Conservation (phyloP, 2,329 filamentous ascomycete species). For the Fusarium sp. region DNA sequence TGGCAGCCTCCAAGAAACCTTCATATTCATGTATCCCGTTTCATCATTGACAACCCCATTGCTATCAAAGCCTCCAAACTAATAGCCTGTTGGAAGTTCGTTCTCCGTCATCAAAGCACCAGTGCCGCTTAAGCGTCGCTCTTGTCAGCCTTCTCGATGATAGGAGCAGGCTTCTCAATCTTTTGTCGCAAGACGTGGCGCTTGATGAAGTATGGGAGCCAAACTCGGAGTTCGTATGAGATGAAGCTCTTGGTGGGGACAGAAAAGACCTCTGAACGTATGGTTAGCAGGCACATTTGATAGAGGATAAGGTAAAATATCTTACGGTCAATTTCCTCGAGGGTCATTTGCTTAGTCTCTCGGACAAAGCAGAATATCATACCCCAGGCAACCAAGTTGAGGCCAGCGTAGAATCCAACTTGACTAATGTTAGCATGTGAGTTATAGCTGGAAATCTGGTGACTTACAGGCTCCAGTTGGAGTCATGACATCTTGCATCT, state of each 20-base stretch:
- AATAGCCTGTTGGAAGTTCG: too few species aligned
- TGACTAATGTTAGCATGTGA: conserved; percentile 31
- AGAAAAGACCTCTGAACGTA: neutral
- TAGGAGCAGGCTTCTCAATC: conserved; percentile 47
- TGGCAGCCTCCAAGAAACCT: too few species aligned
- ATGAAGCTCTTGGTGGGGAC: conserved; percentile 43
- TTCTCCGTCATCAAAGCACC: too few species aligned
- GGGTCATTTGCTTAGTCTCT: conserved; percentile 60
- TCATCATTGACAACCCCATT: too few species aligned
- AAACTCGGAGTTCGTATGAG: conserved; percentile 47
- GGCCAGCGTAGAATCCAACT: conserved; percentile 57
- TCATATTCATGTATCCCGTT: too few species aligned
- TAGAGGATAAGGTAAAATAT: neutral
- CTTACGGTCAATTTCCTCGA: conserved; percentile 34
- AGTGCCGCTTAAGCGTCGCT: neutral
- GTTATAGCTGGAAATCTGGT: rapidly evolving
- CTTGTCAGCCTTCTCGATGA: conserved; percentile 41
- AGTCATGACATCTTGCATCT: conserved; percentile 49
- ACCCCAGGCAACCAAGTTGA: conserved; percentile 57
- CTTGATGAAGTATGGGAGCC: conserved; percentile 54
- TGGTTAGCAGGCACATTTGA: neutral
- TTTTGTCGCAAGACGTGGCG: conserved; percentile 51
- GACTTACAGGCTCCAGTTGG: conserved; percentile 47
- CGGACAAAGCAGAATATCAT: conserved; percentile 62
- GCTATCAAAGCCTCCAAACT: too few species aligned